Evolutionary conservation across 108 stramenopile species (phyloP), one percentile per base, ranked within the genome.

Genomic region (Cyclotella choctawhatcheeana): DNA sequence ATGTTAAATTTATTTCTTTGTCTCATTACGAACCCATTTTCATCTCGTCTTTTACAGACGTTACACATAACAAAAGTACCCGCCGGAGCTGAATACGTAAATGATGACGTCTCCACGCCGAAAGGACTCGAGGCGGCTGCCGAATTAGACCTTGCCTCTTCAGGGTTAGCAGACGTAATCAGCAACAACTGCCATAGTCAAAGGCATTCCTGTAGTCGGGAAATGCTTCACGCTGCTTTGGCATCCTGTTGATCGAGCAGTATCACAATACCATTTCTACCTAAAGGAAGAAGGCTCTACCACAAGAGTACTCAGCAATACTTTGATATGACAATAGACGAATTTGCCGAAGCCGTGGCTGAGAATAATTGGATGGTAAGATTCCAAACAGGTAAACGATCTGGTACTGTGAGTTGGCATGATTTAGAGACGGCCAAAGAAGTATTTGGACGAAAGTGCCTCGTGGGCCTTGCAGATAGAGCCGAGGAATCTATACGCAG

Each of bases 331-430:
- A 71, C 80, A 30, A 81, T 81, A 22, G 80, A 76, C 31, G 74
- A 81, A 35, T 81, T 44, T 60, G 74, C 80, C 10, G 68, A 70
- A n/a, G 35, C 47, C 13, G 51, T 63, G 14, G 64, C 56, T 13
- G 82, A 83, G 25, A 80, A 76, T 44, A 85, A 85, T 58, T 85
- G 85, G 85, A 81, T 85, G 78, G 75, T 77, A 0, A 47, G 85
- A 27, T 85, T 83, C 35, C 64, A 83, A 58, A 80, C 81, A 5
- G 68, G 66, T 64, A 69, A 67, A 24, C 37, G 75, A 44, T 54
- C 74, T 27, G 85, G 85, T 14, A 47, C 74, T 8, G 56, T 85
- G 30, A 77, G 52, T 54, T 75, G 68, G 60, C 63, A 69, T 60
- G 74, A 83, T 74, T 74, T 85, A 48, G 82, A 83, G 31, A 37